Conservation (phyloP, 1,284 basidiomycete species). For the Cryptococcus hybrid region DNA sequence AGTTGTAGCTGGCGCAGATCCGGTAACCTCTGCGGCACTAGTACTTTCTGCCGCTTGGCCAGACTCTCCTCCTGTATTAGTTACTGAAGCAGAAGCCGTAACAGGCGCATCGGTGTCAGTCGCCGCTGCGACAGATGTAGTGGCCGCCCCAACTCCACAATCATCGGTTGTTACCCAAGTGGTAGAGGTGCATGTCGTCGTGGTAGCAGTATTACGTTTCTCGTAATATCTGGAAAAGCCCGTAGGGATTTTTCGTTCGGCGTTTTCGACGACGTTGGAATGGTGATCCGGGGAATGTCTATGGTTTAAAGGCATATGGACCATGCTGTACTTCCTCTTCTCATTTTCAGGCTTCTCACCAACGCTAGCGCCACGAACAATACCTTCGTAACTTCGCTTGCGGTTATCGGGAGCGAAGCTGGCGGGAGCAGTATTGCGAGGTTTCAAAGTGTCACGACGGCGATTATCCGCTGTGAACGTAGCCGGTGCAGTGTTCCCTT, state of each 20-base stretch:
- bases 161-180: conserved; percentile 10
- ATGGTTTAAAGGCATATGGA: background rate
- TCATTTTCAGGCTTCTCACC: background rate
- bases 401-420: background rate
- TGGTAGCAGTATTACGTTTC: background rate
- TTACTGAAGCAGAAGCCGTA: background rate
- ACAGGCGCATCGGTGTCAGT: background rate
- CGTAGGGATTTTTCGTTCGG: background rate
- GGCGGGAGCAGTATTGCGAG: conserved; percentile 3
- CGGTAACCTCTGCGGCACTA: background rate
- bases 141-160: background rate
- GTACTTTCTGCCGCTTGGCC: background rate
- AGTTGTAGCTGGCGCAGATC: background rate
- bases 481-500: conserved; percentile 4
- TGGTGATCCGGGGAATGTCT: background rate
- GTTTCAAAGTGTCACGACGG: background rate
- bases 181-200: conserved; percentile 12
- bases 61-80: background rate
- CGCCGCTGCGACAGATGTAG: background rate
- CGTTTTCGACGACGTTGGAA: background rate
- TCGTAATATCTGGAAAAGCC: conserved; percentile 3
- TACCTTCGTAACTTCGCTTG: background rate
- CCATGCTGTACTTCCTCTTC: background rate
- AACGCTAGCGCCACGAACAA: background rate
- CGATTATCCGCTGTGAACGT: background rate